phyloP scores from a whole-genome alignment of 192 early-diverging fungal species.

The Coemansia sp. region DNA sequence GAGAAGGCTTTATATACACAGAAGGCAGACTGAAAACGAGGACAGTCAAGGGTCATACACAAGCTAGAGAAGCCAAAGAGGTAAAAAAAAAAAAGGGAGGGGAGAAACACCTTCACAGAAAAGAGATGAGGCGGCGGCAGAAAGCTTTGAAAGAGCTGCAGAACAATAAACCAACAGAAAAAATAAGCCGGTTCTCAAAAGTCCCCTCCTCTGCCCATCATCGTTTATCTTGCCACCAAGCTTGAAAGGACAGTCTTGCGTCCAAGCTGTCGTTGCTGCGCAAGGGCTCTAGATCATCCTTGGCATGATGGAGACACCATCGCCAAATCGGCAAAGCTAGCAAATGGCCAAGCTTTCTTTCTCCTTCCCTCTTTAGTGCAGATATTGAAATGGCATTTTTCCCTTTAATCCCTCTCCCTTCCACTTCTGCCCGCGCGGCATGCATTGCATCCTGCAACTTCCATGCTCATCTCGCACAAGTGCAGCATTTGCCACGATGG shows the following conservation, averaged over 20 bases:
- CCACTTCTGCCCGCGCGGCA: background rate
- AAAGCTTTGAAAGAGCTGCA: conserved; percentile 8
- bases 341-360: too few relatives aligned
- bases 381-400: background rate
- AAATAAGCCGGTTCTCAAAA: background rate
- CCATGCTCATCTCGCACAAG: background rate
- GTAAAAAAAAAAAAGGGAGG: conserved; percentile 6
- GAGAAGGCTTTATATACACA: conserved; percentile 3
- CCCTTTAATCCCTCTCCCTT: background rate
- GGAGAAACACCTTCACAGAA: background rate
- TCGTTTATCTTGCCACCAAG: background rate
- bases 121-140: background rate
- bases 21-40: background rate
- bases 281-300: background rate
- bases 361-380: too few relatives aligned
- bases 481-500: too few relatives aligned
- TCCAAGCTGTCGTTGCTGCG: too few relatives aligned
- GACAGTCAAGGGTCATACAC: background rate
- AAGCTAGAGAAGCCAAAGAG: background rate
- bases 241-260: too few relatives aligned
- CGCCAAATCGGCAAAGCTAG: background rate
- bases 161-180: conserved; percentile 14
- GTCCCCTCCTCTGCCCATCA: background rate
- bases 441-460: background rate
- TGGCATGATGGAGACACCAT: background rate